Evolutionary conservation across 2,329 filamentous ascomycete species (phyloP).

Genomic region (Colletotrichum liaoningense): DNA sequence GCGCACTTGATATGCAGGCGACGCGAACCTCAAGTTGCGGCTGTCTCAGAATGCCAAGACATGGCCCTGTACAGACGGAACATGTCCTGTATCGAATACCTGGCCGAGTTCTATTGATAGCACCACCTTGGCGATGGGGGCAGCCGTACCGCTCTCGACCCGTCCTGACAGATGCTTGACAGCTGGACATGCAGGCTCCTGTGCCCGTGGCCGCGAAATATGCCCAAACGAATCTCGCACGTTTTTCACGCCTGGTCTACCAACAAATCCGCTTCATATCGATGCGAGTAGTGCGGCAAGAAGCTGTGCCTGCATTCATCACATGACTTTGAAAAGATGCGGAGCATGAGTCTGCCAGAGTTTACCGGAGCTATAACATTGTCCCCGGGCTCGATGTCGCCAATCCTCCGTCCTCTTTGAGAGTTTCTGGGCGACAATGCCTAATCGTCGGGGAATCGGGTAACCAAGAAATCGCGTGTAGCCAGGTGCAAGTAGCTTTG

Average conservation of each 20-base stretch:
- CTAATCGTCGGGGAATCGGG: background rate
- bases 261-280: background rate
- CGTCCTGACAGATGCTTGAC: conserved; percentile 15
- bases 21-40: conserved; percentile 9
- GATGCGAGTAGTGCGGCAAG: background rate
- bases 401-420: background rate
- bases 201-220: background rate
- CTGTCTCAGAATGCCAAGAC: conserved; percentile 35
- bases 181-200: background rate
- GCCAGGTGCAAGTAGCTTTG: background rate
- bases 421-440: background rate
- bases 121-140: background rate
- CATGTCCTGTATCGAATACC: conserved; percentile 48
- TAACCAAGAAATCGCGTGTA: background rate
- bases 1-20: conserved; percentile 19
- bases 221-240: background rate
- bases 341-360: background rate
- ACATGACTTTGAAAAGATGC: conserved; percentile 9
- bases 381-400: background rate
- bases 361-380: background rate
- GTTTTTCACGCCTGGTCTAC: background rate
- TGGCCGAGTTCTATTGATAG: conserved; percentile 35
- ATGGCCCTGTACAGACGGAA: conserved; percentile 40
- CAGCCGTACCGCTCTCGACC: background rate
- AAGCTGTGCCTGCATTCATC: background rate